Base-by-base conservation (phyloP, 441 rosid genomes). In the Cnidoscolus chayamansa region DNA sequence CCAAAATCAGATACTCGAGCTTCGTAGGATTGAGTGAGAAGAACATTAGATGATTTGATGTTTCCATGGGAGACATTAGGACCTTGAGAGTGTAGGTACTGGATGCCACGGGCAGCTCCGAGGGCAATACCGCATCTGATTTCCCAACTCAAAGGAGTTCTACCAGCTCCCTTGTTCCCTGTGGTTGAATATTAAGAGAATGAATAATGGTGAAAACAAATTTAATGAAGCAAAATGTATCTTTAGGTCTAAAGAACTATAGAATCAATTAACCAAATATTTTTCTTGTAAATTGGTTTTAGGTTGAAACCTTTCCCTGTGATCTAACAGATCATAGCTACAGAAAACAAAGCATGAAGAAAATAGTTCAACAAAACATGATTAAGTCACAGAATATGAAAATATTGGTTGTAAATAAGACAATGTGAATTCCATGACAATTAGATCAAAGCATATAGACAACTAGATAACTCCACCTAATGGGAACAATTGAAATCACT, bases 101-200 rank as follows among this genome's bases (percentile, higher is more conserved):
- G 89, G 20, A 95, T 76, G 51, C 98, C 99, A 32, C 87, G 88
- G 16, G 99, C 93, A 45, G 92, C 89, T 67, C 91, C 97, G 48
- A 95, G 89, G 13, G 97, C 96, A 55, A 93, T 90, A 25, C 83
- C 70, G 2, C 91, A 87, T 63, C 99, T 70, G 7, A 80, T 72
- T 73, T 93, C 87, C 99, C 99, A 95, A 82, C 87, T 86, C 78
- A 95, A 72, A 37, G 98, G 92, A 69, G 89, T 84, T 84, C 94
- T 80, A 5, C 98, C 94, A 12, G 89, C 85, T 17, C 99, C 98
- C 70, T 83, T 95, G 92, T 93, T 95, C 70, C 98, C 99, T 95
- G 84, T 63, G 19, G 40, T 49, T 7, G 74, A 20, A 55, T 47
- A 2, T 63, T 45, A 59, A 64, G 2, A 56, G 7, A 60, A 47